Conservation (phyloP, 176 grass and related monocot genomes). For the Rhipidocladum racemiflorum region DNA sequence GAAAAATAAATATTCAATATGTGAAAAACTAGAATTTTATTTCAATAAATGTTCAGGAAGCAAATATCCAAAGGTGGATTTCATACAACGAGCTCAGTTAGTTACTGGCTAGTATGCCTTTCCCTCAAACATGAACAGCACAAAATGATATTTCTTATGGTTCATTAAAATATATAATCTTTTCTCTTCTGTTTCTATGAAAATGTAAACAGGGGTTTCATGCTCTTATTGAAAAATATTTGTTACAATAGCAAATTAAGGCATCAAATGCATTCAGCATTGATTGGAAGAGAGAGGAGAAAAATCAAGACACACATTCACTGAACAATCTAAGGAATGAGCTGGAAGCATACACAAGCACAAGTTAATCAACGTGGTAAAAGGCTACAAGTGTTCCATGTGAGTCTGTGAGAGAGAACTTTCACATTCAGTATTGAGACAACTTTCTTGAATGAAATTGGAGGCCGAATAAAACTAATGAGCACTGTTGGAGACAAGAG, state of each 20-base stretch:
- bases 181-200: neutral
- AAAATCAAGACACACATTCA: neutral
- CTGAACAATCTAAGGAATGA: neutral
- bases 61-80: neutral
- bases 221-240: neutral
- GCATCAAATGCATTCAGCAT: neutral
- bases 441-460: neutral
- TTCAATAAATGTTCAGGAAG: neutral
- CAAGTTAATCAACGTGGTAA: neutral
- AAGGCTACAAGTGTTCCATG: neutral
- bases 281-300: neutral
- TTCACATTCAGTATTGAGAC: neutral
- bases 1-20: neutral
- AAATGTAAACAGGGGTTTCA: neutral
- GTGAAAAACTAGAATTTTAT: neutral
- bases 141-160: neutral
- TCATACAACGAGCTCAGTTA: neutral
- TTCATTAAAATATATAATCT: neutral
- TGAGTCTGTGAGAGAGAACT: neutral
- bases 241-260: slow-evolving; percentile 5
- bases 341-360: neutral
- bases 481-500: neutral
- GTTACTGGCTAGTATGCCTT: neutral
- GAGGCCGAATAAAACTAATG: neutral
- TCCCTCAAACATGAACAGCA: neutral